Conservation (phyloP, 345 rosid genomes). For the Kandelia obovata region DNA sequence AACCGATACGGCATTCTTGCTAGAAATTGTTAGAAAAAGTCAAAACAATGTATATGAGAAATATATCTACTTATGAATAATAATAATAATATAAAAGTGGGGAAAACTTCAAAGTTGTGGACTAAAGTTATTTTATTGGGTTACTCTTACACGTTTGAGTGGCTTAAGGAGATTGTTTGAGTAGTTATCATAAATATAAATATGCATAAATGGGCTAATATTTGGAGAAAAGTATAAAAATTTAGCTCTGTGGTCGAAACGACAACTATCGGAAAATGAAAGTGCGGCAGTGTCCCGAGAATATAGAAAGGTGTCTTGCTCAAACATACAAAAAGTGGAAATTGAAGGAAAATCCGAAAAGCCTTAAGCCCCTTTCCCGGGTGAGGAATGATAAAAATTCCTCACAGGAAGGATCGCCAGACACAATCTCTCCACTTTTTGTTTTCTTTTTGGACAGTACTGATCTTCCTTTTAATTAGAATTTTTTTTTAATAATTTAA, state of each 20-base stretch:
- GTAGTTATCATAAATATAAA: no score
- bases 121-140: no score
- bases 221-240: background rate
- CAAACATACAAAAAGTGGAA: background rate
- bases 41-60: conserved; percentile 5
- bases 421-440: background rate
- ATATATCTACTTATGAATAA: background rate
- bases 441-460: conserved; percentile 4
- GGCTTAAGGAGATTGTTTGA: no score
- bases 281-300: background rate
- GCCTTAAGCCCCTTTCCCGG: background rate
- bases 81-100: no score
- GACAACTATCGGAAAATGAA: no score
- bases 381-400: background rate
- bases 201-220: background rate
- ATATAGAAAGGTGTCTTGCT: background rate
- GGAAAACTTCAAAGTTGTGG: no score
- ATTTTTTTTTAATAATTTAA: no score
- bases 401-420: background rate
- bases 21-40: background rate
- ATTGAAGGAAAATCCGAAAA: background rate
- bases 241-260: background rate
- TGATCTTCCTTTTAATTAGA: background rate
- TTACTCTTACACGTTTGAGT: no score
- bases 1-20: background rate